Evolutionary conservation across 192 early-diverging fungal genomes (phyloP).

Genomic region (Spizellomyces sp.): DNA sequence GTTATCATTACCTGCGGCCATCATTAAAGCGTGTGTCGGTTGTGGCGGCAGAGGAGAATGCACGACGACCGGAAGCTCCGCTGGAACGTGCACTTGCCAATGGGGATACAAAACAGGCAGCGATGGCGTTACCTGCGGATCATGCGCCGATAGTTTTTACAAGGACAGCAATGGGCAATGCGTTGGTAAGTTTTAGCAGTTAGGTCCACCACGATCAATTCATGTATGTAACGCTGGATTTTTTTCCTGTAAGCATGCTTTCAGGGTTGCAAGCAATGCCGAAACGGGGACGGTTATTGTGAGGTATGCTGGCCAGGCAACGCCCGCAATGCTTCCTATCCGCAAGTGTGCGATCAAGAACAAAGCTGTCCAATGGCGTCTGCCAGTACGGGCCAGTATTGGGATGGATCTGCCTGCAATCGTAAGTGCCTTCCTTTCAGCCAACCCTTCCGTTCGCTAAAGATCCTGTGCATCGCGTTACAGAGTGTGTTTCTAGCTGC

Average conservation of each 20-base stretch:
- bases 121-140: constrained; percentile 14
- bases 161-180: constrained; percentile 8
- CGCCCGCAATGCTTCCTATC: constrained; percentile 1
- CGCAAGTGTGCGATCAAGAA: not conserved
- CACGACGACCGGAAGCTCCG: not conserved
- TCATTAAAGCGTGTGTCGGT: constrained; percentile 4
- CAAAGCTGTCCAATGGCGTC: not conserved
- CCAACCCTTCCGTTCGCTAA: not conserved
- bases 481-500: not conserved
- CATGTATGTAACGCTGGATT: not conserved
- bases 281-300: constrained; percentile 8
- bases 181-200: constrained; percentile 9
- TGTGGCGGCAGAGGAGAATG: constrained; percentile 20
- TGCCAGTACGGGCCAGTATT: not conserved
- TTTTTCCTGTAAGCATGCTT: constrained; percentile 4
- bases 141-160: constrained; percentile 12
- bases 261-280: constrained; percentile 14
- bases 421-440: not conserved
- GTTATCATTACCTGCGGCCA: not conserved
- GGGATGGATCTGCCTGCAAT: not conserved
- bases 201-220: not conserved
- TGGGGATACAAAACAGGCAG: constrained; percentile 13
- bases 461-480: not conserved
- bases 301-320: not conserved
- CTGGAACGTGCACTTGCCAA: constrained; percentile 17